Base-by-base conservation (phyloP, 306 rosid genomes). In the Geum urbanum region DNA sequence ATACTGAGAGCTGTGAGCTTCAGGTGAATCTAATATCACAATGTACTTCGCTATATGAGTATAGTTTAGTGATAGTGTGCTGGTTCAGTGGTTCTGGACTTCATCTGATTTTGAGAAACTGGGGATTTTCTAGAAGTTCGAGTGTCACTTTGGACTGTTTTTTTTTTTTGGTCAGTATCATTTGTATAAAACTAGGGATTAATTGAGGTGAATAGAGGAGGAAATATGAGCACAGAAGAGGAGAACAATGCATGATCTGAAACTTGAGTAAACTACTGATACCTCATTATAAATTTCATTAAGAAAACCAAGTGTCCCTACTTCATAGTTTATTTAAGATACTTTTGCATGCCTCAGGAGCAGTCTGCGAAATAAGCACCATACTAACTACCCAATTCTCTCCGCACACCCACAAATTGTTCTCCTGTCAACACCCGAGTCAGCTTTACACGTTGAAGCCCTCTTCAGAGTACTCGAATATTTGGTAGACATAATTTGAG, bases 391-490 rank as follows among this genome's bases (percentile, higher is more conserved):
- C 83, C 91, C 88, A 85, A 82, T 72, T 81, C 75, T 71, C 84
- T 44, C 32, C 32, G 2, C 72, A 79, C 65, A n/a, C 82, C 82
- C 86, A 27, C 32, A 67, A 71, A 82, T 74, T 75, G 73, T 80
- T 87, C 84, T 79, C 85, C 84, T 71, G 91, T 80, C 85, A 87
- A 84, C 71, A 52, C n/a, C 74, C n/a, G 80, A 75, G 96, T 90
- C 88, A 79, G 85, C 82, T 90, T 87, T 84, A 86, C 94, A 90
- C 74, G 89, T 90, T 76, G 84, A 76, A 79, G 77, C 86, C 63
- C 78, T 82, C 76, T 69, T 81, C 72, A 70, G 24, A 20, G 54
- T 56, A 70, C 54, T 55, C 8, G 20, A 44, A 56, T 45, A 24
- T 56, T 56, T 56, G 55, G 66, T 65, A 41, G 24, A 69, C 77